Evolutionary conservation across 2,329 filamentous ascomycete genomes (phyloP).

Genomic region (Apiospora rasikravindrae): DNA sequence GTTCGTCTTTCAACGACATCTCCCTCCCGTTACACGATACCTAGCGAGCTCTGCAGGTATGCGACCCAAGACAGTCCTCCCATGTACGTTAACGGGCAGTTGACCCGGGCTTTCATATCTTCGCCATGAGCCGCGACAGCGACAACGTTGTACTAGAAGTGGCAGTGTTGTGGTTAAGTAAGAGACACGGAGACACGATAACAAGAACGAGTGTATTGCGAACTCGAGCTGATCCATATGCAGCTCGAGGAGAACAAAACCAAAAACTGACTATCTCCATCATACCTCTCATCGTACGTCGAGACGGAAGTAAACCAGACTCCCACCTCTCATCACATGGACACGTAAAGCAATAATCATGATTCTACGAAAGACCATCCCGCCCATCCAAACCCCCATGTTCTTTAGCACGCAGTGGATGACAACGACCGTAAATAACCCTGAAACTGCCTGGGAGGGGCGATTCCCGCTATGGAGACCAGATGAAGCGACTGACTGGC

Average conservation of each 20-base stretch:
- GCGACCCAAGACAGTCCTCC: not conserved
- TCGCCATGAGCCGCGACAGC: not conserved
- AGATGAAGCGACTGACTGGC: not conserved
- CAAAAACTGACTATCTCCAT: not conserved
- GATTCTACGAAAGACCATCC: not conserved
- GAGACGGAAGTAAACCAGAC: not conserved
- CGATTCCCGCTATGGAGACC: not conserved
- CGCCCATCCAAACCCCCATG: not conserved
- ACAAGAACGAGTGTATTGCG: conserved; percentile 1
- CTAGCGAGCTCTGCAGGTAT: not conserved
- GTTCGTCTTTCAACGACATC: not conserved
- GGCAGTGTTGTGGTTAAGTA: too few relatives aligned
- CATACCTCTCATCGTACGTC: not conserved
- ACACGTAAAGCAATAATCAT: conserved; percentile 6
- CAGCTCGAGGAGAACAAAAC: not conserved
- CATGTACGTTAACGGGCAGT: not conserved
- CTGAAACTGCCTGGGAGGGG: conserved; percentile 3
- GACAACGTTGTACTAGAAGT: not conserved
- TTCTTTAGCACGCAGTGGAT: not conserved
- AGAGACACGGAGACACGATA: not conserved
- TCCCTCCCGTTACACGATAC: not conserved
- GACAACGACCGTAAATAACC: conserved; percentile 9
- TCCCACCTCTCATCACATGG: not conserved
- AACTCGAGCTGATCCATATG: not conserved
- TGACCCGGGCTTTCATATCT: not conserved